These are phyloP conservation scores for Scedosporium apiospermum DNA, from an alignment of 2,329 filamentous ascomycete species.

Conservation along the genomic window DNA sequence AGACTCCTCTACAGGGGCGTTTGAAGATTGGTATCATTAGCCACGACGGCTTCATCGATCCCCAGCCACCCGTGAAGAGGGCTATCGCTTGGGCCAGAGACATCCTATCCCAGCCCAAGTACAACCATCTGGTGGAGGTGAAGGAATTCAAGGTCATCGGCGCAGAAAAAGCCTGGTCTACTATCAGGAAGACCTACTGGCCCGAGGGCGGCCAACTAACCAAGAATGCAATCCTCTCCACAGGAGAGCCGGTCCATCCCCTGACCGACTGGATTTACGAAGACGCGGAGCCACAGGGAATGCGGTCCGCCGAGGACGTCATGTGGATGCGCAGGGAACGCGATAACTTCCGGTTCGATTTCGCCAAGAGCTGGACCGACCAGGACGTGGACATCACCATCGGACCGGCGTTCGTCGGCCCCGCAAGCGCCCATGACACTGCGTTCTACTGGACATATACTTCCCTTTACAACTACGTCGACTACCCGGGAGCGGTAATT, in stretches of 20 bases:
- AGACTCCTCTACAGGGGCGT: constrained; percentile 6
- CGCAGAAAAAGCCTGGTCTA: constrained; percentile 17
- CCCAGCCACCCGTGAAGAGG: constrained; percentile 27
- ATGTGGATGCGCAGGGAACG: constrained; percentile 16
- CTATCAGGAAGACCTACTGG: constrained; percentile 32
- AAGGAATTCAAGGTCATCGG: constrained; percentile 25
- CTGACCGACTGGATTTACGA: constrained; percentile 30
- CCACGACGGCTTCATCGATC: constrained; percentile 25
- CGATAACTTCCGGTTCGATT: constrained; percentile 18
- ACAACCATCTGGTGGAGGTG: constrained; percentile 16
- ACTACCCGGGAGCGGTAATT: constrained; percentile 24
- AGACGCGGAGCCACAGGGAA: constrained; percentile 17
- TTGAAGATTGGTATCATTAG: constrained; percentile 33
- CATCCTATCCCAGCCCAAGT: constrained; percentile 11
- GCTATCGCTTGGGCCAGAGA: constrained; percentile 24
- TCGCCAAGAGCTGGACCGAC: constrained; percentile 17
- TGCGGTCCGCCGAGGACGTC: constrained; percentile 15
- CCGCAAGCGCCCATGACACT: constrained; percentile 25
- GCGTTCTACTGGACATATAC: constrained; percentile 27
- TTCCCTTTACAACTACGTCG: constrained; percentile 26
- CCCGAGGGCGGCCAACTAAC: constrained; percentile 29
- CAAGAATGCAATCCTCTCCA: constrained; percentile 20
- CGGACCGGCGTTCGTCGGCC: constrained; percentile 15
- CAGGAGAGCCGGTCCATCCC: constrained; percentile 33
- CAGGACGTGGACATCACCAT: constrained; percentile 20